Evolutionary conservation across 371 early-diverging fungal genomes (phyloP), one percentile per base, ranked within the genome.

Genomic region (Apophysomyces variabilis): DNA sequence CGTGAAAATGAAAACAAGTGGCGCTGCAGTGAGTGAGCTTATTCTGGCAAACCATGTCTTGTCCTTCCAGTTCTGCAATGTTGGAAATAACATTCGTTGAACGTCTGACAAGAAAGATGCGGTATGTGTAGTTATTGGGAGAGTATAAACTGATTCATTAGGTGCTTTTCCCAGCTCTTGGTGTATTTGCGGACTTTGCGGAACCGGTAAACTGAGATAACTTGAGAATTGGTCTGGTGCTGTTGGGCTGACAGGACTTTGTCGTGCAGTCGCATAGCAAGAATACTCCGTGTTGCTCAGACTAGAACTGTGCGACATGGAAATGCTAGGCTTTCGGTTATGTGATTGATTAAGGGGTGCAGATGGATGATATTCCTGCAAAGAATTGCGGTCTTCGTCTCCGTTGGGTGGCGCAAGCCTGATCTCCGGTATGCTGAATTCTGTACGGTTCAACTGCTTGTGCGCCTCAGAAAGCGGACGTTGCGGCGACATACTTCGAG

Each of bases 1-100:
- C 6, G 80, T 85, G 47, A 90, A 71, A 5, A 87, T 5, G 1
- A 90, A 64, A 0, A 85, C 83, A 13, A 87, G 69, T 0, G 90
- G 90, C 1, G 80, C 63, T n/a, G 87, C 87, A 0, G 84, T 66
- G n/a, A 87, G 50, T 0, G 88, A 80, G 65, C 82, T 84, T 14
- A 85, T 62, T 61, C 82, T 84, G n/a, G 84, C 79, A 68, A 83
- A 82, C 0, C 61, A 9, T 0, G 87, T 79, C 45, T 88, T 88
- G 12, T 71, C 47, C 5, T 62, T 38, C 87, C 88, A 90, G 18
- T 75, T 78, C 38, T 78, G 64, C 1, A 88, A 58, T 0, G 85
- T 83, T 14, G 90, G 90, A 50, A 89, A 87, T 13, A 88, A 72
- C 3, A 64, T 74, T 11, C 59, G 65, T 35, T 44, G n/a, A 38